Evolutionary conservation across 2,329 filamentous ascomycete species (phyloP), one percentile per base, ranked within the genome.

Genomic region (Aspergillus unguis): DNA sequence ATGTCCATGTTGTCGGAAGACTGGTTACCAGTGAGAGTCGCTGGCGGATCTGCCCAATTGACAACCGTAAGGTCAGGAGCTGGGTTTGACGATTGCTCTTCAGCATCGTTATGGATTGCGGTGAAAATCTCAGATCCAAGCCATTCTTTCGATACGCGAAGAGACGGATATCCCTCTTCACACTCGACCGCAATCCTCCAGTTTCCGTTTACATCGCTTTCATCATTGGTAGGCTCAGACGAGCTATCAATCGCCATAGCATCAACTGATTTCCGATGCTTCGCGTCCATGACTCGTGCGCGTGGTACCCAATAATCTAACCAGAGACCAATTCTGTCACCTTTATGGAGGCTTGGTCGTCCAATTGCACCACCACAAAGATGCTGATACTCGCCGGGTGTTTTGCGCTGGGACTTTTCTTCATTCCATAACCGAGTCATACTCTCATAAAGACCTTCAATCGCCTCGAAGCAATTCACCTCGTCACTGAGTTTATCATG

Each of bases 381-480:
- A 55, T 73, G 72, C 28, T 74, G 68, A 55, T 70, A 67, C 29
- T 61, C 59, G 42, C 67, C 61, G 2, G 59, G 55, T 33, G 64
- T 65, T 26, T 65, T 67, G 43, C 59, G 58, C 7, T 58, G 63
- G 36, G 68, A 68, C 44, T 59, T 64, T 56, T 77, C 74, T 42
- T 71, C 72, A 6, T 68, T 63, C 74, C 74, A 77, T 36, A 77
- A 62, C 33, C 70, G 69, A 58, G 67, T 70, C 42, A 77, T 62
- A 33, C 71, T 72, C 50, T 72, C 65, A 50, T 73, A 71, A 4
- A 77, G 64, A 11, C 70, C 71, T 48, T 73, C 73, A n/a, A 76
- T 60, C 8, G 74, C 73, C 59, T 75, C 71, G 44, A 77, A 77
- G 41, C 74, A 76, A 43, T 76, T 76, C 8, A 75, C 68, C 38